These are phyloP conservation scores for Danielozyma ontarioensis DNA, from an alignment of 805 yeast genomes.

Conservation along the genomic window DNA sequence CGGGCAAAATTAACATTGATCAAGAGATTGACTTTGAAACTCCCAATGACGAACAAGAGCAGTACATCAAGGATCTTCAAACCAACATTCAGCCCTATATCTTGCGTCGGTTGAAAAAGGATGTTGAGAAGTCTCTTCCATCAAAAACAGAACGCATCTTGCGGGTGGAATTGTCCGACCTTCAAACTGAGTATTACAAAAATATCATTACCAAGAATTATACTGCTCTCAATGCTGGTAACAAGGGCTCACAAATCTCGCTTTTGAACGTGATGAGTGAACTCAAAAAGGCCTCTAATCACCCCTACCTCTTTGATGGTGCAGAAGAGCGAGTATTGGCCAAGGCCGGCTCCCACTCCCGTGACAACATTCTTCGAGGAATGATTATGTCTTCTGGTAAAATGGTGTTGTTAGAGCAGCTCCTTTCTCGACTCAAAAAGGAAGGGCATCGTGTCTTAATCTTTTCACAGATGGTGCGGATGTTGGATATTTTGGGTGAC, in stretches of 20 bases:
- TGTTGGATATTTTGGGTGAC: constrained; percentile 92
- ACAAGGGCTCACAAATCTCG: constrained; percentile 70
- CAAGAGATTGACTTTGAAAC: constrained; percentile 94
- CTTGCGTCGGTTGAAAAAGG: constrained; percentile 88
- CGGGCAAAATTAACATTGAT: constrained; percentile 84
- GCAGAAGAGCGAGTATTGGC: constrained; percentile 81
- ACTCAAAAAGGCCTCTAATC: constrained; percentile 93
- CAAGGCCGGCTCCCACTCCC: constrained; percentile 54
- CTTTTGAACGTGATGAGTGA: constrained; percentile 91
- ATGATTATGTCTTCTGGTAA: constrained; percentile 97
- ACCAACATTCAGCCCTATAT: constrained; percentile 85
- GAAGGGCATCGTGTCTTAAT: constrained; percentile 96
- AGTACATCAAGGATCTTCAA: constrained; percentile 81
- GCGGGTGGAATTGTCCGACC: constrained; percentile 90
- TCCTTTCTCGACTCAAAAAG: constrained; percentile 73
- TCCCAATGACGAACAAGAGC: constrained; percentile 83
- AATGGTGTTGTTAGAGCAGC: constrained; percentile 91
- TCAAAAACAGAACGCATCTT: constrained; percentile 93
- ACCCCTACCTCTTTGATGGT: constrained; percentile 90
- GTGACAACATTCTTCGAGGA: constrained; percentile 83
- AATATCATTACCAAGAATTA: constrained; percentile 91
- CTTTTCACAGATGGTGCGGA: constrained; percentile 95
- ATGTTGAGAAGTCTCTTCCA: constrained; percentile 94
- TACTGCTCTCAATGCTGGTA: constrained; percentile 82
- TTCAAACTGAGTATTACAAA: constrained; percentile 92